Conservation (phyloP, 176 grass and related monocot species). For the Oryza meyeriana region DNA sequence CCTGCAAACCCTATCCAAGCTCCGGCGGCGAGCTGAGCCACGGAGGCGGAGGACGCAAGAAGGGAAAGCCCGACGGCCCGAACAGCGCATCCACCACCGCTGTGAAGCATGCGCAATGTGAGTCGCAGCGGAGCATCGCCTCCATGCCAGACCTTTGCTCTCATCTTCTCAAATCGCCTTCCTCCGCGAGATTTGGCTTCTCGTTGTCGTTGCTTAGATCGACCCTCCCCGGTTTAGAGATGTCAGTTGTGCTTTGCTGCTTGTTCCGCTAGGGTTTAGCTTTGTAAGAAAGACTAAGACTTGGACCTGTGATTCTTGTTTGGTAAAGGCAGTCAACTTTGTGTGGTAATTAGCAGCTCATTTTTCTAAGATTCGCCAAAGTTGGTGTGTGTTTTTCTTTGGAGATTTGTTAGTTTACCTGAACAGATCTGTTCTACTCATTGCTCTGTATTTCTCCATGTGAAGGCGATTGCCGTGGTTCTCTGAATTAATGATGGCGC, state of each 20-base stretch:
- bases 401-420: neutral
- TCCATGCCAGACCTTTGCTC: neutral
- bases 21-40: neutral
- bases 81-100: slow-evolving; percentile 27
- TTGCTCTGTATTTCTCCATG: neutral
- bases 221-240: neutral
- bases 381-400: neutral
- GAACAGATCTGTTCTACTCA: neutral
- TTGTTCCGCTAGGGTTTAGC: neutral
- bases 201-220: neutral
- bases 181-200: neutral
- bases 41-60: slow-evolving; percentile 70
- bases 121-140: neutral
- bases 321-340: neutral
- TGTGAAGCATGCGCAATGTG: slow-evolving; percentile 63
- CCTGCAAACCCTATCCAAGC: slow-evolving; percentile 7
- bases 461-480: neutral
- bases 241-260: neutral
- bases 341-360: neutral
- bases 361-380: neutral
- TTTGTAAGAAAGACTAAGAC: neutral
- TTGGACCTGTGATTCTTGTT: slow-evolving; percentile 10
- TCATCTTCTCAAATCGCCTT: neutral
- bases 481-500: neutral
- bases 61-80: slow-evolving; percentile 29